These are phyloP conservation scores for Davidsoniella virescens DNA, from an alignment of 2,329 filamentous ascomycete genomes.

Conservation along the genomic window DNA sequence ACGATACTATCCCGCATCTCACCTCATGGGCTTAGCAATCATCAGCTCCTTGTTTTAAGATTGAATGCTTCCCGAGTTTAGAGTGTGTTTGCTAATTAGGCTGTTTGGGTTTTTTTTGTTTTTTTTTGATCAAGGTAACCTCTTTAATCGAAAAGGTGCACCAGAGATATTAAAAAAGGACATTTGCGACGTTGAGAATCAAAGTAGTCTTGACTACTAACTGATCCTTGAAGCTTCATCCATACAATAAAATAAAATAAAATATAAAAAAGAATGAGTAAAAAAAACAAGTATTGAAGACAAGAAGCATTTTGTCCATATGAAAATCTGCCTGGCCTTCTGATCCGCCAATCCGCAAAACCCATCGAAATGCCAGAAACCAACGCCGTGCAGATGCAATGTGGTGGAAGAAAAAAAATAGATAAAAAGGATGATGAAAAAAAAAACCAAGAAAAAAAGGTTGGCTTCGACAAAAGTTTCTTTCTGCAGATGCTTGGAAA, in stretches of 20 bases:
- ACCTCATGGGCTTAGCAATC: no score
- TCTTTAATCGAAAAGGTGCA: no score
- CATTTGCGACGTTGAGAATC: no score
- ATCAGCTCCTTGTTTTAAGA: no score
- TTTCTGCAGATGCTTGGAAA: no score
- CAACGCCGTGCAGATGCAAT: slow-evolving; percentile 11
- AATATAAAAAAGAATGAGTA: no score
- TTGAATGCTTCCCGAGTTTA: no score
- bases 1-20: no score
- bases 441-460: neutral
- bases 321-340: neutral
- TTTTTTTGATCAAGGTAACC: no score
- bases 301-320: neutral
- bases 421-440: slow-evolving; percentile 1
- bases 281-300: neutral
- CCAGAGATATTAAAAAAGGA: no score
- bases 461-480: neutral
- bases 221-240: neutral
- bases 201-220: neutral
- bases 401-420: slow-evolving; percentile 7
- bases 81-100: no score
- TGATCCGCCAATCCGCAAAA: neutral
- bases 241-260: neutral
- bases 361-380: neutral
- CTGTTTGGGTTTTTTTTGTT: no score